Conservation (phyloP, 2,329 filamentous ascomycete genomes). For the Truncatella angustata region DNA sequence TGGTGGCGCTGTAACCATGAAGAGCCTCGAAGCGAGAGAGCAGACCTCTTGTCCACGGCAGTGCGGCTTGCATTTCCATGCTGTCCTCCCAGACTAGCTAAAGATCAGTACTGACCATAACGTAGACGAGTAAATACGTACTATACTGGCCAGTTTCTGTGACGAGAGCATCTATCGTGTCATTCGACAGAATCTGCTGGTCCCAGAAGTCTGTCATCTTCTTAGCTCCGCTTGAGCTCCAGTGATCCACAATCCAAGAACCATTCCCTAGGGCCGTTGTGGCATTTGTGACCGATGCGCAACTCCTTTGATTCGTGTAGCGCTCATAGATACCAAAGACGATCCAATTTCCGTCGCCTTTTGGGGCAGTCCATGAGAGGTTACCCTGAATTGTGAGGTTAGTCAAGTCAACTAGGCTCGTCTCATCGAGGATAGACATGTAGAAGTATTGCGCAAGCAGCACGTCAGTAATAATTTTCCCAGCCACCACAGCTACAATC, state of each 20-base stretch:
- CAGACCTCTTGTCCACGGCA: conserved; percentile 22
- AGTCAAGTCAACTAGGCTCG: conserved; percentile 16
- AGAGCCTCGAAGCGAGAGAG: conserved; percentile 14
- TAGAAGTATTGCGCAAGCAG: neutral
- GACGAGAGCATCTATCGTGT: conserved; percentile 12
- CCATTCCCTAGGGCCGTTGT: conserved; percentile 20
- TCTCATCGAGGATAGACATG: conserved; percentile 8
- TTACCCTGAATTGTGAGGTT: conserved; percentile 7
- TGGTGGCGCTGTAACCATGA: conserved; percentile 17
- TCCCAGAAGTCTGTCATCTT: conserved; percentile 24
- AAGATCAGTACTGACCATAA: neutral
- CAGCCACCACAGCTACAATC: conserved; percentile 20
- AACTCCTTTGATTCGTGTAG: conserved; percentile 20
- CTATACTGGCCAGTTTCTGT: conserved; percentile 19
- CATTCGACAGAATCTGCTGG: conserved; percentile 17
- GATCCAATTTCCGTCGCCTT: conserved; percentile 15
- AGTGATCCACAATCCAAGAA: conserved; percentile 25
- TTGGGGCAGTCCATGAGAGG: conserved; percentile 14
- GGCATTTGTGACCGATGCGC: conserved; percentile 13
- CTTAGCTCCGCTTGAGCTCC: conserved; percentile 20
- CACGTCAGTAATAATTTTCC: conserved; percentile 5
- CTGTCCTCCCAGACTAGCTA: conserved; percentile 24
- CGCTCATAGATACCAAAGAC: conserved; percentile 20
- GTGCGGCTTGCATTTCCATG: conserved; percentile 22
- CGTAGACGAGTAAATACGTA: conserved; percentile 6